Evolutionary conservation across 495 filamentous ascomycete genomes (phyloP), one percentile per base, ranked within the genome.

Genomic region (Neurospora sp.): DNA sequence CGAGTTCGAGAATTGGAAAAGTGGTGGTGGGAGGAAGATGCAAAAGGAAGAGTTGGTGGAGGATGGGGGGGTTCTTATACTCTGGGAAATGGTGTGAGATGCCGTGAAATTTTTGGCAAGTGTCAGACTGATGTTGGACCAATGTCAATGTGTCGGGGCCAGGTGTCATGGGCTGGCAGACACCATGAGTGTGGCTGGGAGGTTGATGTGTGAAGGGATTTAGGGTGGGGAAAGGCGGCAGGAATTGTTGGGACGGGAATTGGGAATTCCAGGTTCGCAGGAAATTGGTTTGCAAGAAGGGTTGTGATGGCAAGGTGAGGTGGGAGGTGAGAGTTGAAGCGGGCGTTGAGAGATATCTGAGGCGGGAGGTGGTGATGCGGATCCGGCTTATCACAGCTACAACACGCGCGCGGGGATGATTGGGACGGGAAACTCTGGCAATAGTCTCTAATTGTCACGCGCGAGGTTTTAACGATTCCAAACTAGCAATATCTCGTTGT

Each of bases 141-240:
- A 35, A 66, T 66, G 54, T 66, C 14, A 8, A 18, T 62, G 23
- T 66, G 27, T 66, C 31, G 54, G 14, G 14, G 27, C 20, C 54
- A 66, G 54, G 54, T 66, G 54, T 66, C 27, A 35, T 66, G 54
- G 27, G 54, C 54, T 66, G 54, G 54, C 54, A 66, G 31, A 66
- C 54, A 35, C 27, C 27, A 66, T 35, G 54, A 66, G 14, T 59
- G 54, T 62, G 27, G 54, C 27, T 62, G 23, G 54, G 54, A 62
- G 6, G 6, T 8, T 7, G 5, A 35, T 62, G 27, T 18, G 54
- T 16, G 23, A 62, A 62, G 11, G 9, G 23, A 5, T 14, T 62
- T 31, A 2, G 54, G 20, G 54, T 66, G 54, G 54, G 27, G 27
- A 31, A 37, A 0, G 1, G 27, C 4, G 6, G 27, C 14, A 35